Evolutionary conservation across 2,329 filamentous ascomycete genomes (phyloP).

Genomic region (Lecanicillium sp.): DNA sequence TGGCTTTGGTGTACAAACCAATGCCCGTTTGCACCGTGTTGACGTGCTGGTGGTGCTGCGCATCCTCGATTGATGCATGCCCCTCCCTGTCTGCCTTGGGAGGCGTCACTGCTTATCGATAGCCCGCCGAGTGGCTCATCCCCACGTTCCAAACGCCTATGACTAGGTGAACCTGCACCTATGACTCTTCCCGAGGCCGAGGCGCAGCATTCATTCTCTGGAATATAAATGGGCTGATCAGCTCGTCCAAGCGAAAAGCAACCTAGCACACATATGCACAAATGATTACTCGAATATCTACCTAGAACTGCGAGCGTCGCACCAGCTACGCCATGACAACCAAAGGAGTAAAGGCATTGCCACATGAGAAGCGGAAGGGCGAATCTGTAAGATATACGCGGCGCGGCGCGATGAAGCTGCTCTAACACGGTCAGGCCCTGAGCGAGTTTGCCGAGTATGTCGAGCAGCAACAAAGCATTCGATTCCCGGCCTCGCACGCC

Average conservation of each 20-base stretch:
- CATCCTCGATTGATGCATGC: background rate
- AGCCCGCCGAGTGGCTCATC: constrained; percentile 6
- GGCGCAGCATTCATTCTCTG: background rate
- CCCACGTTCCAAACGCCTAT: constrained; percentile 3
- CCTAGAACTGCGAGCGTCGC: constrained; percentile 9
- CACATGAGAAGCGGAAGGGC: constrained; percentile 76
- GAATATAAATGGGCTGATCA: background rate
- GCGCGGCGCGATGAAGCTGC: background rate
- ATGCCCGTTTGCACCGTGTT: too few relatives aligned
- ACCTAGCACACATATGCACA: constrained; percentile 4
- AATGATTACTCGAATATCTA: constrained; percentile 23
- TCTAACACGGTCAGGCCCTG: constrained; percentile 48
- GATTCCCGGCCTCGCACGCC: constrained; percentile 43
- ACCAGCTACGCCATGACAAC: constrained; percentile 39
- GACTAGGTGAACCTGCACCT: background rate
- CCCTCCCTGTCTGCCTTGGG: background rate
- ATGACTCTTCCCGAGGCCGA: constrained; percentile 3
- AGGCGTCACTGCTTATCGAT: constrained; percentile 1
- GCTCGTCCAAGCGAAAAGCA: too few relatives aligned
- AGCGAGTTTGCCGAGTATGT: constrained; percentile 98
- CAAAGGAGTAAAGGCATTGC: constrained; percentile 53
- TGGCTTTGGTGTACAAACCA: too few relatives aligned
- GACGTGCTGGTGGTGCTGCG: too few relatives aligned
- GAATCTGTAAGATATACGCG: constrained; percentile 57
- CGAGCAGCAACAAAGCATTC: constrained; percentile 79